Percentiles rank a stretch among this genome's conserved stretches.
Conservation (phyloP, 1,284 basidiomycete species). For the Phaffia rhodozyma region DNA sequence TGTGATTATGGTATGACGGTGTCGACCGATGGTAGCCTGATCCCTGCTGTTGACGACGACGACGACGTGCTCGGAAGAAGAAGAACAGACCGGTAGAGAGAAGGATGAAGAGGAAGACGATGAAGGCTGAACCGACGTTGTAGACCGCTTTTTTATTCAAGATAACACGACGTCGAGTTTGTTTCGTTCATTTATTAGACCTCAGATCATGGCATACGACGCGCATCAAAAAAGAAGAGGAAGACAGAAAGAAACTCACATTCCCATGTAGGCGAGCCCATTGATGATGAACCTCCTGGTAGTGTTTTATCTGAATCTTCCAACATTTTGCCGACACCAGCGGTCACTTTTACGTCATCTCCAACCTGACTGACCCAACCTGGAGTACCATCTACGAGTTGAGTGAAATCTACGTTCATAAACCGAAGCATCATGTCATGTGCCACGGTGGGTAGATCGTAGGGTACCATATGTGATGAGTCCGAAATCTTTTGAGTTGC, state of each 20-base stretch:
- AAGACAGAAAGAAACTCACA: constrained; percentile 39
- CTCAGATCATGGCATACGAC: not conserved
- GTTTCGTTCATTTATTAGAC: not conserved
- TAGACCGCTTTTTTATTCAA: constrained; percentile 56
- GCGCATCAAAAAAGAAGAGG: not conserved
- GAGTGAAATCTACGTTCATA: constrained; percentile 75
- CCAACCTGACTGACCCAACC: constrained; percentile 64
- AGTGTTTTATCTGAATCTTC: constrained; percentile 32
- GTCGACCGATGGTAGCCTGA: constrained; percentile 10
- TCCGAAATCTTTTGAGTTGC: constrained; percentile 42
- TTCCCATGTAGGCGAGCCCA: constrained; percentile 48
- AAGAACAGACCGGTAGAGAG: constrained; percentile 58
- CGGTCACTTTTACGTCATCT: constrained; percentile 46
- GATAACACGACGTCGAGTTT: not conserved
- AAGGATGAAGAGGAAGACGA: constrained; percentile 64
- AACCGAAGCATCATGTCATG: constrained; percentile 99
- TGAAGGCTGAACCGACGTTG: constrained; percentile 74
- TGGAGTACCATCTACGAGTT: constrained; percentile 58
- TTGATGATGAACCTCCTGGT: constrained; percentile 30
- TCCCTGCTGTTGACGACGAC: constrained; percentile 9
- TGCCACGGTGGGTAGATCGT: constrained; percentile 72
- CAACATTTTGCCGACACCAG: constrained; percentile 37
- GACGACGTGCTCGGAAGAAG: constrained; percentile 53
- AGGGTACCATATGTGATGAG: constrained; percentile 47
- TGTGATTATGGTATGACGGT: constrained; percentile 17